Evolutionary conservation across 805 yeast species (phyloP), one percentile per base, ranked within the genome.

Genomic region (Saccharomycopsis synnaedendra): DNA sequence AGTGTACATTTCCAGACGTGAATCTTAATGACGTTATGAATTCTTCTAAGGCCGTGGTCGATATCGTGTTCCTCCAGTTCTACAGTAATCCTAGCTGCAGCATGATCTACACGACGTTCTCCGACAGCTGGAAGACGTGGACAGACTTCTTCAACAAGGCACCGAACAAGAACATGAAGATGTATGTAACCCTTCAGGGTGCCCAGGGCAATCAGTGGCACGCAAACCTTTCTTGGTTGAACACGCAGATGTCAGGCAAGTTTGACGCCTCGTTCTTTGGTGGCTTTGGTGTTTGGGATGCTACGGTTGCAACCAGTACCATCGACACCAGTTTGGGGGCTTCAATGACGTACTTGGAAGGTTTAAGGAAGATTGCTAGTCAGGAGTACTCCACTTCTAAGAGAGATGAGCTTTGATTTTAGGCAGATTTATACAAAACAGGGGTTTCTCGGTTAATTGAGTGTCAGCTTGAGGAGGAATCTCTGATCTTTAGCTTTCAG

Each of bases 21-120:
- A 61, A 64, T 43, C 60, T 68, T 37, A 70, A 71, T 46, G 63
- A 64, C 43, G 61, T 73, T 30, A 56, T 74, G 45, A 58, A 60
- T 34, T 63, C 60, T 19, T 71, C 77, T 10, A 64, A 68, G 35
- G 62, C 80, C 52, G 37, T 27, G n/a, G 60, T 80, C 53, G 85
- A 80, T 58, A 75, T 73, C 57, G 75, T 76, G 11, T 79, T 78
- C 55, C 67, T 80, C 48, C 86, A 80, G 64, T 80, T 80, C 62
- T 80, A 80, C 68, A 79, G 80, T 67, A 79, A 79, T 45, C 60
- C 67, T 56, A 69, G 75, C 54, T 55, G 64, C 42, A 64, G 78
- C 54, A 44, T 50, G 65, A 65, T 29, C 59, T 61, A 11, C 54
- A 57, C 42, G 28, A 39, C 45, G 30, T 77, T 76, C 66, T 54